Base-by-base conservation (phyloP, 2,329 filamentous ascomycete genomes). In the Diaporthe destruens region DNA sequence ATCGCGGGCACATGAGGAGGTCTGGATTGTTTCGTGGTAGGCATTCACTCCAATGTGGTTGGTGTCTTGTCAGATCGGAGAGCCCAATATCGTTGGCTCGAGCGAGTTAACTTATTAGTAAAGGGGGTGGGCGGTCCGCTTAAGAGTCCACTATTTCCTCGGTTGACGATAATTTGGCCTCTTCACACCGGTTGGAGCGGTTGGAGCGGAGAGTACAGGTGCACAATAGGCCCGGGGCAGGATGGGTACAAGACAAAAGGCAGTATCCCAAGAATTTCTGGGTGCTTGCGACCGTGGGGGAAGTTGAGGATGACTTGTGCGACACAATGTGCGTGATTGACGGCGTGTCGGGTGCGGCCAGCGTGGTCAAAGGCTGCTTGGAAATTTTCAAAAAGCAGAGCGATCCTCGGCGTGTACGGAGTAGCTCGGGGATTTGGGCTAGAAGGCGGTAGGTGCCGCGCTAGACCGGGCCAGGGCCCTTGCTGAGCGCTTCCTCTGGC, bases 361-460 rank as follows among this genome's bases (percentile, higher is more conserved):
- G 61, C 32, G 61, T 66, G 32, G 32, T 39, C 47, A 53, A 66
- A 66, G 47, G 32, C 47, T 39, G 61, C 61, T 66, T 66, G 61
- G 61, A 66, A 66, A 66, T 66, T 66, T 66, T 66, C 44, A 44
- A 66, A 66, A 53, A 53, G 32, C 44, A 66, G 61, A 66, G 61
- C 44, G 61, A 53, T 53, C 61, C 32, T 66, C 61, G 61, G 61
- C 47, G 61, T 14, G 47, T 47, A 66, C 61, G 61, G 61, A 51
- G 59, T 65, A 65, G 61, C 25, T 65, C 61, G 61, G 61, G 59
- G 59, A 51, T 16, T 65, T 65, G 59, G 59, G 20, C 57, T 32
- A 49, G 44, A 20, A 20, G 44, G 44, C 20, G 20, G 20, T 47
- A 47, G 44, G 44, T 47, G 20, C 20, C 20, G 20, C 44, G 20